Evolutionary conservation across 2,329 filamentous ascomycete species (phyloP).

Genomic region (Colletotrichum incanum): DNA sequence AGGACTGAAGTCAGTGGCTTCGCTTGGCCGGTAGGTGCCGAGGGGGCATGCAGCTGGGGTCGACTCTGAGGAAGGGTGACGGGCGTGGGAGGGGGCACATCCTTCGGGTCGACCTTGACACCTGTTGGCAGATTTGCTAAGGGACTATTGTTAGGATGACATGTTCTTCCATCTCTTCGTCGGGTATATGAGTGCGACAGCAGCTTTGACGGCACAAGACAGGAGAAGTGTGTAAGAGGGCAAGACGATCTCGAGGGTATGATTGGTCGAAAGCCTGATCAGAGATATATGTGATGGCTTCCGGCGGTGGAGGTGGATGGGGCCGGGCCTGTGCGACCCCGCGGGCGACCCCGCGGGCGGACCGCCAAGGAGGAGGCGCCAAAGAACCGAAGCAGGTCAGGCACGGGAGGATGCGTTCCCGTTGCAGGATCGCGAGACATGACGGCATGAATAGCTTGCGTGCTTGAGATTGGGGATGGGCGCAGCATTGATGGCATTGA

Average conservation of each 20-base stretch:
- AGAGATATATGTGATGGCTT: constrained; percentile 2
- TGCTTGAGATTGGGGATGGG: constrained; percentile 11
- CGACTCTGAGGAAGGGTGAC: constrained; percentile 65
- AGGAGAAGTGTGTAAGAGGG: neutral
- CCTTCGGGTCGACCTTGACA: constrained; percentile 59
- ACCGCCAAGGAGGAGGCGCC: constrained; percentile 21
- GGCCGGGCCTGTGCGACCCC: constrained; percentile 29
- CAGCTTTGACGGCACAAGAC: neutral
- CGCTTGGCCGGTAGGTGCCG: constrained; percentile 45
- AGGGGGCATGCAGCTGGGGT: constrained; percentile 47
- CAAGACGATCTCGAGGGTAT: neutral
- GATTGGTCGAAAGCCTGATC: constrained; percentile 2
- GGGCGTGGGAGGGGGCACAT: constrained; percentile 71
- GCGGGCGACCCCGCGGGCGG: constrained; percentile 32
- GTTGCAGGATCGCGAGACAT: constrained; percentile 46
- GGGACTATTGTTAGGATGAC: constrained; percentile 35
- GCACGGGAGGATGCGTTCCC: constrained; percentile 45
- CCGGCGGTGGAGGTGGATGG: constrained; percentile 12
- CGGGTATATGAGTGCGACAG: neutral
- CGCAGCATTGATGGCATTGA: constrained; percentile 19
- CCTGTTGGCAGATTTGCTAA: constrained; percentile 47
- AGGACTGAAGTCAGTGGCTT: constrained; percentile 65
- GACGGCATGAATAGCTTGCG: constrained; percentile 43
- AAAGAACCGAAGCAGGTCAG: constrained; percentile 31
- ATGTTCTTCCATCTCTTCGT: neutral